These are phyloP conservation scores for Mycena chlorophos DNA, from an alignment of 768 basidiomycete genomes.

Conservation along the genomic window DNA sequence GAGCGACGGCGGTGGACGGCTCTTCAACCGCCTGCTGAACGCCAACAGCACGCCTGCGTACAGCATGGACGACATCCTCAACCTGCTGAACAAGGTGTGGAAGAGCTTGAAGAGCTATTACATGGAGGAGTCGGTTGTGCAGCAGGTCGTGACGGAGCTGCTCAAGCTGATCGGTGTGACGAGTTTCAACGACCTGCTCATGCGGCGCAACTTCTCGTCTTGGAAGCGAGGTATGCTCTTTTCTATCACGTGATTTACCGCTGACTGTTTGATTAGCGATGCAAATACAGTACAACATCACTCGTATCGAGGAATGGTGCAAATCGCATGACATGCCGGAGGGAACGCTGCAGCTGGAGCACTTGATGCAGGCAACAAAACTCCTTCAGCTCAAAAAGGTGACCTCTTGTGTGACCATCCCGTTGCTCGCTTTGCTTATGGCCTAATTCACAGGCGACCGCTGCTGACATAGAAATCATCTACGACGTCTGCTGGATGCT, in stretches of 20 bases:
- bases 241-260: background rate
- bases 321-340: slow-evolving; percentile 99
- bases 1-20: slow-evolving; percentile 85
- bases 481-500: slow-evolving; percentile 99
- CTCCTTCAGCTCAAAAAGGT: slow-evolving; percentile 97
- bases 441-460: slow-evolving; percentile 62
- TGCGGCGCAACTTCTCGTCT: slow-evolving; percentile 98
- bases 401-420: slow-evolving; percentile 23
- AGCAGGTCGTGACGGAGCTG: slow-evolving; percentile 92
- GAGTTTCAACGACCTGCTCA: slow-evolving; percentile 96
- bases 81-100: slow-evolving; percentile 96
- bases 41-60: slow-evolving; percentile 86
- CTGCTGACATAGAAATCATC: slow-evolving; percentile 97
- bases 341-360: slow-evolving; percentile 94
- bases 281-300: slow-evolving; percentile 99
- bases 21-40: slow-evolving; percentile 92
- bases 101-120: slow-evolving; percentile 98
- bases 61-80: slow-evolving; percentile 98
- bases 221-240: slow-evolving; percentile 92
- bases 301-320: slow-evolving; percentile 97
- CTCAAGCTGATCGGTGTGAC: slow-evolving; percentile 95
- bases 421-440: slow-evolving; percentile 11
- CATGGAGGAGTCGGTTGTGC: slow-evolving; percentile 95
- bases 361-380: slow-evolving; percentile 99
- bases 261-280: slow-evolving; percentile 61